phyloP scores from a whole-genome alignment of 441 rosid species.

The Omphalea diandra region DNA sequence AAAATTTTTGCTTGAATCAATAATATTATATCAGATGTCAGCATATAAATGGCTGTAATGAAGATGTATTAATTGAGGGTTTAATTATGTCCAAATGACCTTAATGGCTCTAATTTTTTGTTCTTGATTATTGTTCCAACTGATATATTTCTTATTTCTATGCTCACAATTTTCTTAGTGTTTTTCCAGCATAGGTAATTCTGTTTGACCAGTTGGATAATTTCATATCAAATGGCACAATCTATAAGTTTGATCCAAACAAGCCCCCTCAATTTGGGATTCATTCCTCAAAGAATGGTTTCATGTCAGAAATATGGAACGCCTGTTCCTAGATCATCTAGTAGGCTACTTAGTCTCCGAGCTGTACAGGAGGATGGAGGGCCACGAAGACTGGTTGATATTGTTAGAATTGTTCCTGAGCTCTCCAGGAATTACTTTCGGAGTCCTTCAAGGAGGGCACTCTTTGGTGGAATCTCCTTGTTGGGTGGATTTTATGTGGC shows the following conservation, averaged over 20 bases:
- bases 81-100: not conserved
- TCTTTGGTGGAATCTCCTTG: constrained; percentile 86
- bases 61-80: not conserved
- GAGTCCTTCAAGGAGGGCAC: constrained; percentile 82
- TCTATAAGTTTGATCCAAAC: constrained; percentile 32
- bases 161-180: no score
- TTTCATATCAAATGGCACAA: constrained; percentile 36
- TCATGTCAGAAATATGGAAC: constrained; percentile 21
- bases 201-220: not conserved
- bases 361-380: constrained; percentile 69
- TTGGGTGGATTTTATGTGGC: constrained; percentile 91
- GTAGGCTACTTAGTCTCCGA: constrained; percentile 36
- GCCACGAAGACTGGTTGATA: constrained; percentile 67
- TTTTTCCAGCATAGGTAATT: not conserved
- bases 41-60: no score
- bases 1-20: no score
- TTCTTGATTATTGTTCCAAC: not conserved
- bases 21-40: no score
- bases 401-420: constrained; percentile 66
- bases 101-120: not conserved
- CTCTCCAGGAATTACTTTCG: constrained; percentile 71
- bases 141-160: not conserved
- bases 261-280: constrained; percentile 33
- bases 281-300: constrained; percentile 23
- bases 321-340: constrained; percentile 26